These are phyloP conservation scores for Monilinia fructicola DNA, from an alignment of 2,329 filamentous ascomycete species.

Conservation along the genomic window DNA sequence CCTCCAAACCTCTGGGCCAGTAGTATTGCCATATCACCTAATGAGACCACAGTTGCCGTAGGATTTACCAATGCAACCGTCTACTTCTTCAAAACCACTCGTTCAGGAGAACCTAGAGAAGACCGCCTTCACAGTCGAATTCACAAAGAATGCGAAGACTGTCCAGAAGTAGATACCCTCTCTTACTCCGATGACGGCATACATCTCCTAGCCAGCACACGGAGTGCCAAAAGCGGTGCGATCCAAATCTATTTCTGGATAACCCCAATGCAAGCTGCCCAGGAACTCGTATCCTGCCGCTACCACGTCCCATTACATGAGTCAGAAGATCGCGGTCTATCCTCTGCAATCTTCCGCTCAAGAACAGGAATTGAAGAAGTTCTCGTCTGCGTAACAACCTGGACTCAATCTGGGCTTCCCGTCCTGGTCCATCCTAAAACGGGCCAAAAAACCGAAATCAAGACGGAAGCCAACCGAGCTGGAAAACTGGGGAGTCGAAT, in stretches of 20 bases:
- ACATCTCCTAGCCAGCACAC: slow-evolving; percentile 44
- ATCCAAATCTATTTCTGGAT: slow-evolving; percentile 45
- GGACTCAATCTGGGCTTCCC: slow-evolving; percentile 47
- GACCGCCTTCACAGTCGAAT: slow-evolving; percentile 42
- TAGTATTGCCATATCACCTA: slow-evolving; percentile 44
- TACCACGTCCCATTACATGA: slow-evolving; percentile 45
- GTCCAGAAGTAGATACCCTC: slow-evolving; percentile 44
- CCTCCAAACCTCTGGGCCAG: slow-evolving; percentile 44
- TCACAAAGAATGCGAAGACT: slow-evolving; percentile 42
- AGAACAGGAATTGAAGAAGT: slow-evolving; percentile 41
- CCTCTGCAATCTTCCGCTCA: slow-evolving; percentile 43
- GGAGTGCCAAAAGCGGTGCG: slow-evolving; percentile 41
- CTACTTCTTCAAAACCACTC: slow-evolving; percentile 44
- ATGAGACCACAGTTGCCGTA: slow-evolving; percentile 45
- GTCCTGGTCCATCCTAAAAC: slow-evolving; percentile 44
- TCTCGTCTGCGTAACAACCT: slow-evolving; percentile 45
- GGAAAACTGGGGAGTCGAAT: slow-evolving; percentile 44
- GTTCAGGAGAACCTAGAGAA: slow-evolving; percentile 42
- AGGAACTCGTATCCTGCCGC: slow-evolving; percentile 42
- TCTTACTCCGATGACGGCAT: slow-evolving; percentile 46
- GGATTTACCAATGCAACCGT: slow-evolving; percentile 46
- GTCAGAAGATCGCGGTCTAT: slow-evolving; percentile 45
- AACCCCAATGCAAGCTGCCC: slow-evolving; percentile 43
- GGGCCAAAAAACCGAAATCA: slow-evolving; percentile 43
- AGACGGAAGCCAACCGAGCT: slow-evolving; percentile 38